Percentiles rank a stretch among this genome's conserved stretches.
phyloP scores from a whole-genome alignment of 257 asterid genomes.

The Thymus mandschuricus region DNA sequence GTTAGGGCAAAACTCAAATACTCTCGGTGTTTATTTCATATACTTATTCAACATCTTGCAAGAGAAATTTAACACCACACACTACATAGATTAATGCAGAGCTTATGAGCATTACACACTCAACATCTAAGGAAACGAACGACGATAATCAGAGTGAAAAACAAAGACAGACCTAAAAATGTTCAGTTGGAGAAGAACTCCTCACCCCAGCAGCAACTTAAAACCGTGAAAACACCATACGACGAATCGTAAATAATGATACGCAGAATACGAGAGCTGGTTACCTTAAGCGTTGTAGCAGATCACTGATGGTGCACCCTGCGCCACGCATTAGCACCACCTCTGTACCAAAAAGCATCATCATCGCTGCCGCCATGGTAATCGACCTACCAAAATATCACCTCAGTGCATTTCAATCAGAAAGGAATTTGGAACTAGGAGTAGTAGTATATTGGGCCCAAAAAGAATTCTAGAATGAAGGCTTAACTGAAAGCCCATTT shows the following conservation, averaged over 20 bases:
- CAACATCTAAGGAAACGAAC: not conserved
- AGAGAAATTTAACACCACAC: not conserved
- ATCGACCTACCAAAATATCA: constrained; percentile 62
- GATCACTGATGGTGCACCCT: constrained; percentile 90
- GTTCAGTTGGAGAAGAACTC: constrained; percentile 84
- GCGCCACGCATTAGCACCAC: constrained; percentile 92
- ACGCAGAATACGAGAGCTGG: constrained; percentile 7
- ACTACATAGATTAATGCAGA: not conserved
- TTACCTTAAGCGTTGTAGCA: constrained; percentile 80
- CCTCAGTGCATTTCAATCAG: constrained; percentile 24
- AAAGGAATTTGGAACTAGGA: not conserved
- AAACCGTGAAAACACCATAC: constrained; percentile 86
- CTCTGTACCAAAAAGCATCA: constrained; percentile 84
- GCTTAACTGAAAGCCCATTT: too few relatives aligned
- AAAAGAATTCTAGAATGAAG: too few relatives aligned
- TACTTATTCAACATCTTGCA: not conserved
- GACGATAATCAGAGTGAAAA: constrained; percentile 20
- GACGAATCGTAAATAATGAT: not conserved
- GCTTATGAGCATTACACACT: not conserved
- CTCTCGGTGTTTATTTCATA: not conserved
- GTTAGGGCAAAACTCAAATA: constrained; percentile 14
- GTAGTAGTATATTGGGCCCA: too few relatives aligned
- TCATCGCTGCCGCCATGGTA: constrained; percentile 78
- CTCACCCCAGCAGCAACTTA: constrained; percentile 84
- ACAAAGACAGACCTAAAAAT: constrained; percentile 63